Conservation (phyloP, 2,329 filamentous ascomycete genomes). For the Phialophora macrospora region DNA sequence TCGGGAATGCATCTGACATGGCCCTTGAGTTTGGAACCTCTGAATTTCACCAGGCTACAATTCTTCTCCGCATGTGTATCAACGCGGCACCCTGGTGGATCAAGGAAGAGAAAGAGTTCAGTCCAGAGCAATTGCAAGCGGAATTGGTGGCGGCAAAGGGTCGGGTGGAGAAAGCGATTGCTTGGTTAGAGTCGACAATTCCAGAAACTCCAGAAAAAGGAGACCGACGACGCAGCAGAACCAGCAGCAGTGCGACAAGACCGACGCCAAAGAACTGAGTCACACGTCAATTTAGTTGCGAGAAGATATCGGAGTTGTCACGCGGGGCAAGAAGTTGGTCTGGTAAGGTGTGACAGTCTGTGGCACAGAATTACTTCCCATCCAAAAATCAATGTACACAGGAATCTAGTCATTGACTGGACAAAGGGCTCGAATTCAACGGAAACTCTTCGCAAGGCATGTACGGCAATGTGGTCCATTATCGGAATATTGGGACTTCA, state of each 20-base stretch:
- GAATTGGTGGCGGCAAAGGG: slow-evolving; percentile 21
- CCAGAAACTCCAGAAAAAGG: slow-evolving; percentile 6
- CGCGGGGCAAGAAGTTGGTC: neutral
- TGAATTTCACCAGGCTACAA: slow-evolving; percentile 28
- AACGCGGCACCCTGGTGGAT: slow-evolving; percentile 37
- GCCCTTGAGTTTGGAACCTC: slow-evolving; percentile 25
- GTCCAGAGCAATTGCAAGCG: slow-evolving; percentile 14
- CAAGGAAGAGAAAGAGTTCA: slow-evolving; percentile 24
- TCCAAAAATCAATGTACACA: slow-evolving; percentile 15
- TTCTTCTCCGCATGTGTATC: slow-evolving; percentile 29
- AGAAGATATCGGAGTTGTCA: neutral
- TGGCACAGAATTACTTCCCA: slow-evolving; percentile 6
- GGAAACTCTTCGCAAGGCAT: neutral
- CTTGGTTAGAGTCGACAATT: slow-evolving; percentile 22
- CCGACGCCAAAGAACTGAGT: neutral
- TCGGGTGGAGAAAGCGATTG: slow-evolving; percentile 24
- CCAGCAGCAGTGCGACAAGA: slow-evolving; percentile 6
- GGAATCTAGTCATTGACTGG: slow-evolving; percentile 10
- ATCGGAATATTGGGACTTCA: neutral
- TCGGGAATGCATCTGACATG: slow-evolving; percentile 17
- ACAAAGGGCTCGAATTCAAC: neutral
- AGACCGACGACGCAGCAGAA: slow-evolving; percentile 10
- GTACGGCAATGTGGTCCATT: slow-evolving; percentile 1
- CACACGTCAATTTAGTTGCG: neutral
- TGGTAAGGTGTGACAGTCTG: neutral